phyloP scores from a whole-genome alignment of 2,329 filamentous ascomycete species.

The Ophiosphaerella korrae region DNA sequence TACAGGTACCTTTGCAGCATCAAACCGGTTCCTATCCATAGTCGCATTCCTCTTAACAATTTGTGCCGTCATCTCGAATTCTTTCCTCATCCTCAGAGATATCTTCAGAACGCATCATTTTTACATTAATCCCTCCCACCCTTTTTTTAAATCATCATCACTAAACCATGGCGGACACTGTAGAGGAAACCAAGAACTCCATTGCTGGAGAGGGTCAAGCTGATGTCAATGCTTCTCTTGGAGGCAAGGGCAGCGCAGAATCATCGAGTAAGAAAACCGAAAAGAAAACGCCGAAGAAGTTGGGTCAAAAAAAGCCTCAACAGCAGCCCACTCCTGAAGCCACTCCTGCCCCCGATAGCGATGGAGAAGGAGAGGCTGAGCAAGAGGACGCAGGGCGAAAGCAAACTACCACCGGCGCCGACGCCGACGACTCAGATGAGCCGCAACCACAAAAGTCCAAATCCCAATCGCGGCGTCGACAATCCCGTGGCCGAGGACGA shows the following conservation, averaged over 20 bases:
- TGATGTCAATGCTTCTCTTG: constrained; percentile 42
- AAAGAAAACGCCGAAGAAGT: constrained; percentile 57
- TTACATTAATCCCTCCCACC: constrained; percentile 11
- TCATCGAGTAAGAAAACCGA: constrained; percentile 52
- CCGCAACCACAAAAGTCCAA: constrained; percentile 53
- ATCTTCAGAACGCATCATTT: constrained; percentile 20
- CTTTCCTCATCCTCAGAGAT: constrained; percentile 19
- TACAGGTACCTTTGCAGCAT: constrained; percentile 32
- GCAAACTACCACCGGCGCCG: constrained; percentile 36
- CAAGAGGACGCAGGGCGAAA: constrained; percentile 48
- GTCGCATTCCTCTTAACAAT: constrained; percentile 38
- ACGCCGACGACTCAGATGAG: constrained; percentile 51
- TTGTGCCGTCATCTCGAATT: constrained; percentile 28
- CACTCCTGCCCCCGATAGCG: constrained; percentile 53
- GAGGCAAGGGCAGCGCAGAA: constrained; percentile 45
- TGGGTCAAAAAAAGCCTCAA: constrained; percentile 53
- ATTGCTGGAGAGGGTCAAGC: constrained; percentile 45
- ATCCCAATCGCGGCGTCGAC: constrained; percentile 54
- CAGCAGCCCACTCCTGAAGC: constrained; percentile 54
- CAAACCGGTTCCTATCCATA: constrained; percentile 46
- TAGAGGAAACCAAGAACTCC: constrained; percentile 46
- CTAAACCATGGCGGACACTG: constrained; percentile 45
- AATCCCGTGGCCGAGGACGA: constrained; percentile 57
- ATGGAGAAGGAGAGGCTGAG: constrained; percentile 51
- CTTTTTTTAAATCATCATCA: constrained; percentile 12